These are phyloP conservation scores for Mycosphaerella arachidis DNA, from an alignment of 2,329 filamentous ascomycete genomes.

Conservation along the genomic window DNA sequence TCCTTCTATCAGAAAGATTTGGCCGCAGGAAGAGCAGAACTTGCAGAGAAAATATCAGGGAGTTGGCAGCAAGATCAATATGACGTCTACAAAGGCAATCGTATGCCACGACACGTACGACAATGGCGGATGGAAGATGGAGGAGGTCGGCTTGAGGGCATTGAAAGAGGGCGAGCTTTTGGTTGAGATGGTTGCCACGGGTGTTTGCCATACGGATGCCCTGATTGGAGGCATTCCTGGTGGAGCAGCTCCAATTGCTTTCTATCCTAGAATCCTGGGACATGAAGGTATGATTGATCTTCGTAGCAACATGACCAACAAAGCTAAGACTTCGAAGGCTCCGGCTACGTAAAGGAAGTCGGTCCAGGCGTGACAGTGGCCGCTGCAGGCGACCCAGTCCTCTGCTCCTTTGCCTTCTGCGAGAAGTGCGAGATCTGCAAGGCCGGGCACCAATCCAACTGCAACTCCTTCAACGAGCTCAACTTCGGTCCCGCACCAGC, in stretches of 20 bases:
- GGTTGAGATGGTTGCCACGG: conserved; percentile 50
- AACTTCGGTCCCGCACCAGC: conserved; percentile 38
- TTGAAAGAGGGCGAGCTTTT: conserved; percentile 46
- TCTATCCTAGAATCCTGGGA: conserved; percentile 48
- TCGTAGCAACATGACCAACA: background rate
- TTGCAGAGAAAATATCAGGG: conserved; percentile 7
- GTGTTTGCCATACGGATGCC: conserved; percentile 54
- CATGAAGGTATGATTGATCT: conserved; percentile 46
- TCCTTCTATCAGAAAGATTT: conserved; percentile 23
- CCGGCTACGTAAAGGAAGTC: conserved; percentile 47
- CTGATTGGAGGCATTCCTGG: conserved; percentile 41
- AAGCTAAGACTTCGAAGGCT: conserved; percentile 23
- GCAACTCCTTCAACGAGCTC: conserved; percentile 44
- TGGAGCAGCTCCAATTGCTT: conserved; percentile 33
- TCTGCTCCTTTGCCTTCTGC: conserved; percentile 49
- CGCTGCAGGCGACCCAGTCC: conserved; percentile 43
- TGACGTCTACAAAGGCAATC: conserved; percentile 34
- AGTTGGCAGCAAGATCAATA: conserved; percentile 19
- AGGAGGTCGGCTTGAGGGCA: conserved; percentile 35
- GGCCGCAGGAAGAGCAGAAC: conserved; percentile 22
- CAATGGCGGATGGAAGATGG: conserved; percentile 39
- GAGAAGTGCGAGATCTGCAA: conserved; percentile 46
- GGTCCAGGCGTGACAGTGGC: conserved; percentile 41
- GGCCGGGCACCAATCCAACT: conserved; percentile 46
- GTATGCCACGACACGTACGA: conserved; percentile 36